A percentile compares a stretch with the other conserved stretches of the same genome.
Conservation (phyloP, 306 rosid genomes). For the Sechiopsis laciniata region DNA sequence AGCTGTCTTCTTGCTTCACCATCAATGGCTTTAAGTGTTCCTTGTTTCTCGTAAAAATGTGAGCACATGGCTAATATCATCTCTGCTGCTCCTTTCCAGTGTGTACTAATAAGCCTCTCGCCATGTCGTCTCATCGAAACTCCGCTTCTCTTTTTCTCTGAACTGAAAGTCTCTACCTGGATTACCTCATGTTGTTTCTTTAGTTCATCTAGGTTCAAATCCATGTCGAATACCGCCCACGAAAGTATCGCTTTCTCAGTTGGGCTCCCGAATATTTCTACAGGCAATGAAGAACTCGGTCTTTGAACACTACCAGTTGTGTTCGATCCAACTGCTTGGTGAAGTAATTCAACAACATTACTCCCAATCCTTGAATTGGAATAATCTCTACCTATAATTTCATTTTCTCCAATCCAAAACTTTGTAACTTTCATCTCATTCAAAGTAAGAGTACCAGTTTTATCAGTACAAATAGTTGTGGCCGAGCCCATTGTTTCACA, state of each 20-base stretch:
- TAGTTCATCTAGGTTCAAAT: constrained; percentile 25
- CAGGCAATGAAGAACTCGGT: constrained; percentile 7
- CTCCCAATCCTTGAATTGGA: not conserved
- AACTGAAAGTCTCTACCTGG: constrained; percentile 26
- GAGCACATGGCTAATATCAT: constrained; percentile 26
- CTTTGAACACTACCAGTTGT: constrained; percentile 24
- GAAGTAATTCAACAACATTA: constrained; percentile 11
- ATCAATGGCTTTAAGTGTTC: constrained; percentile 22
- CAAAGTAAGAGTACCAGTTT: constrained; percentile 28
- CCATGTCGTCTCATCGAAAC: constrained; percentile 10
- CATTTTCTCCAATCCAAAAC: constrained; percentile 28
- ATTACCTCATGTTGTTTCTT: constrained; percentile 23
- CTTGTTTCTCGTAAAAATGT: constrained; percentile 18
- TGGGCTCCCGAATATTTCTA: constrained; percentile 27
- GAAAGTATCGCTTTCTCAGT: constrained; percentile 27
- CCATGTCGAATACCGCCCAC: constrained; percentile 21
- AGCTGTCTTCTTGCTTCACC: constrained; percentile 6
- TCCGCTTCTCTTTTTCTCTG: constrained; percentile 29
- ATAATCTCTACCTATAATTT: not conserved
- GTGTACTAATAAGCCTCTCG: constrained; percentile 16
- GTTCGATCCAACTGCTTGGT: constrained; percentile 25
- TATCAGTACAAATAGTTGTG: constrained; percentile 28
- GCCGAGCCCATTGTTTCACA: constrained; percentile 29
- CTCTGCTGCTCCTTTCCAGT: constrained; percentile 32
- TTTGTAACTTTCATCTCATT: constrained; percentile 29